Percentiles rank a stretch among this genome's conserved stretches.
phyloP scores from a whole-genome alignment of 371 early-diverging fungal species.

The Saksenaea vasiformis region DNA sequence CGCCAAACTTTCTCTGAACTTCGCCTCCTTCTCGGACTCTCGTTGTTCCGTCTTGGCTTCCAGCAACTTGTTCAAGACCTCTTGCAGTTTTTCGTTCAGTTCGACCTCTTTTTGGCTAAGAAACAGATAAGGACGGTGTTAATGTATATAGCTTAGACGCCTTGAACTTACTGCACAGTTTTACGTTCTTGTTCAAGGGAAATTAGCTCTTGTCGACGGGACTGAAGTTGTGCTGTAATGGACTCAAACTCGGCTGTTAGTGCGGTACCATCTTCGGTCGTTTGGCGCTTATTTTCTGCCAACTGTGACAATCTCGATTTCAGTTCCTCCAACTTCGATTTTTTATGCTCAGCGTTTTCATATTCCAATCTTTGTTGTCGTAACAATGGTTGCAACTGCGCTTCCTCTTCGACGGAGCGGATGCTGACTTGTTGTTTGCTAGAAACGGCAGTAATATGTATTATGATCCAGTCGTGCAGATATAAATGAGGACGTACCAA shows the following conservation, averaged over 20 bases:
- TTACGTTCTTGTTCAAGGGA: slow-evolving; percentile 48
- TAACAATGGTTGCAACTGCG: slow-evolving; percentile 66
- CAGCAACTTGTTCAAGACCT: slow-evolving; percentile 69
- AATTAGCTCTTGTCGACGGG: slow-evolving; percentile 34
- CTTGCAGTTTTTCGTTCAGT: slow-evolving; percentile 82
- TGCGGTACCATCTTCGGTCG: slow-evolving; percentile 26
- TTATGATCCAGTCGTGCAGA: background rate
- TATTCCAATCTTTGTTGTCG: slow-evolving; percentile 66
- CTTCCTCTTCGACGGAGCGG: slow-evolving; percentile 65
- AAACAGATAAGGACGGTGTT: background rate
- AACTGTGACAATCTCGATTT: slow-evolving; percentile 41
- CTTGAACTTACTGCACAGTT: slow-evolving; percentile 30
- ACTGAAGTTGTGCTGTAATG: slow-evolving; percentile 31
- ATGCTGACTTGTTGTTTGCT: slow-evolving; percentile 75
- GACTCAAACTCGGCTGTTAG: slow-evolving; percentile 25
- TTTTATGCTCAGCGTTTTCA: slow-evolving; percentile 60
- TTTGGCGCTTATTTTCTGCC: slow-evolving; percentile 28
- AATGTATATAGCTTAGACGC: background rate
- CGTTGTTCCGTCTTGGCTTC: slow-evolving; percentile 82
- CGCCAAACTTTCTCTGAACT: slow-evolving; percentile 74
- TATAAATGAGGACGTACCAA: slow-evolving; percentile 35
- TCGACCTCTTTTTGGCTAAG: slow-evolving; percentile 62
- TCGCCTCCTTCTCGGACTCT: slow-evolving; percentile 79
- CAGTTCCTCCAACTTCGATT: slow-evolving; percentile 61
- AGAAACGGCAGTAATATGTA: background rate